Evolutionary conservation across 768 basidiomycete genomes (phyloP), one percentile per base, ranked within the genome.

Genomic region (Kwoniella mangroviensis): DNA sequence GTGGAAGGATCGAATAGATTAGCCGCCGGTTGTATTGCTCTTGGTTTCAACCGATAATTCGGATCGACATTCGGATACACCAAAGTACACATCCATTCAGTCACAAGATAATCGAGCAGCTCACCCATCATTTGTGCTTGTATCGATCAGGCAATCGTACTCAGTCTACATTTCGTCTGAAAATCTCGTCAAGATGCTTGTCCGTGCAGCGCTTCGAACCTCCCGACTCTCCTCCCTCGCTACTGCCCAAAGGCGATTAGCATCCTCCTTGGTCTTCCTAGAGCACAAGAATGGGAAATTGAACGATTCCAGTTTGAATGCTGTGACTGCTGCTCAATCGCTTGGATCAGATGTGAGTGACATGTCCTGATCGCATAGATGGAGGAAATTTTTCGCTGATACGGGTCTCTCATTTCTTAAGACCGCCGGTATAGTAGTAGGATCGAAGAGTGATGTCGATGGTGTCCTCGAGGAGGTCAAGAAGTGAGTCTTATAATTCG

Each of bases 261-360:
- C 81, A 3, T 83, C 82, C 1, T 80, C 81, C 3, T 88, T 97
- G 4, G 90, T 97, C n/a, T 90, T 92, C 73, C 86, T 98, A 57
- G 96, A 98, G 83, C 94, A 98, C 80, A 88, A 88, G 56, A 86
- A 88, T 59, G 93, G 93, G 45, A 86, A 88, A 68, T 87, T 98
- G 72, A 92, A 94, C 68, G 87, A 93, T 1, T 90, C 89, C 15
- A 92, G 92, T 15, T 86, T 98, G 67, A 94, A 92, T 42, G 96
- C 97, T 26, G 85, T 99, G 72, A 93, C 94, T 1, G 97, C 97
- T 53, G 97, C 95, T 1, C 85, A 88, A 67, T 87, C 90, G 74
- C 87, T 98, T 1, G 93, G 93, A 55, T 94, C 94, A 3, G 86
- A 91, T 77, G 91, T 98, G 45, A 91, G 93, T 57, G 58, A 17